Evolutionary conservation across 352 stramenopile genomes (phyloP).

Genomic region (Phytopythium aichiense): DNA sequence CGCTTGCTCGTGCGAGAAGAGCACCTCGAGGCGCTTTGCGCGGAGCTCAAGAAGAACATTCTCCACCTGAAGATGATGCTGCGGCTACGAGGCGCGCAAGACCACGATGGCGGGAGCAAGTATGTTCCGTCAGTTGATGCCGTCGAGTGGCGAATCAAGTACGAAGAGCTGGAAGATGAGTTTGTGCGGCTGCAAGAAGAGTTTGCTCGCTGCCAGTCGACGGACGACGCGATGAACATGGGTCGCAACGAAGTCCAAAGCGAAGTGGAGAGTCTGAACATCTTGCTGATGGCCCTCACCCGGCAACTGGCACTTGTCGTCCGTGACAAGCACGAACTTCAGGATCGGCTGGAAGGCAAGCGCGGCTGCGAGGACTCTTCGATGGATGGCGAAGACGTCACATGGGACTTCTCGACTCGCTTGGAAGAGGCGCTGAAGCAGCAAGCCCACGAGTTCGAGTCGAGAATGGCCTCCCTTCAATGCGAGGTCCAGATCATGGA

Average conservation of each 20-base stretch:
- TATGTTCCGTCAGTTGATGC: slow-evolving; percentile 67
- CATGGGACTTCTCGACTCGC: slow-evolving; percentile 23
- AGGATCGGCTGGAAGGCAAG: slow-evolving; percentile 36
- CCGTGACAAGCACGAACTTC: slow-evolving; percentile 72
- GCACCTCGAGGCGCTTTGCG: slow-evolving; percentile 46
- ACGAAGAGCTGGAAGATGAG: slow-evolving; percentile 70
- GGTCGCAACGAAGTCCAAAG: slow-evolving; percentile 11
- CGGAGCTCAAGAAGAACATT: slow-evolving; percentile 54
- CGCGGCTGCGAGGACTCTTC: slow-evolving; percentile 9
- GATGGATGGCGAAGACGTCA: slow-evolving; percentile 12
- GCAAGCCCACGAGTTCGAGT: slow-evolving; percentile 40
- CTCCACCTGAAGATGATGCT: slow-evolving; percentile 58
- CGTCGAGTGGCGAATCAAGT: slow-evolving; percentile 83
- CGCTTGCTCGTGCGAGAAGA: slow-evolving; percentile 48
- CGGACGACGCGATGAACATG: slow-evolving; percentile 4
- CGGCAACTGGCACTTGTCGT: slow-evolving; percentile 66
- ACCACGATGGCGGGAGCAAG: slow-evolving; percentile 22
- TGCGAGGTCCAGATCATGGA: slow-evolving; percentile 31
- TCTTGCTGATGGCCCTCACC: slow-evolving; percentile 57
- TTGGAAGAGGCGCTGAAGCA: slow-evolving; percentile 40
- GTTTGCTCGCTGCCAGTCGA: slow-evolving; percentile 19
- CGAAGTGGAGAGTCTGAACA: slow-evolving; percentile 59
- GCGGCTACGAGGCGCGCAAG: slow-evolving; percentile 22
- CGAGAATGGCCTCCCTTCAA: slow-evolving; percentile 32
- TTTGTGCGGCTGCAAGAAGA: slow-evolving; percentile 50